phyloP scores from a whole-genome alignment of 2,329 filamentous ascomycete species.

The Fusarium sp. region DNA sequence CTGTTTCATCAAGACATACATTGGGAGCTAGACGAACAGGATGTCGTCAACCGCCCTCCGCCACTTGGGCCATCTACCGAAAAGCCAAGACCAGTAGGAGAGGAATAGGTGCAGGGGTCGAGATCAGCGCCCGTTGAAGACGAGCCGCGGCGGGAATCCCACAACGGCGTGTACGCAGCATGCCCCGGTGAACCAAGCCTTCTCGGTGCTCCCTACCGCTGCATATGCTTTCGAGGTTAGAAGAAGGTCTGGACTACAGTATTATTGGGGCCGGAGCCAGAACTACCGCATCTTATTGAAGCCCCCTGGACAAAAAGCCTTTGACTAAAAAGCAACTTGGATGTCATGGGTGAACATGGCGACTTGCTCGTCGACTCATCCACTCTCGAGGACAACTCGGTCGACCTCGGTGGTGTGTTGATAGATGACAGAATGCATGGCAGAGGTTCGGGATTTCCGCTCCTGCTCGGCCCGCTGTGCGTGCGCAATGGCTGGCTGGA shows the following conservation, averaged over 20 bases:
- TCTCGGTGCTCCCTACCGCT: neutral
- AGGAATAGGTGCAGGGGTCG: conserved; percentile 12
- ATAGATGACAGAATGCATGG: neutral
- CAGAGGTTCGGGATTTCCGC: neutral
- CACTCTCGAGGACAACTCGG: neutral
- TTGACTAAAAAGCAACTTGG: conserved; percentile 9
- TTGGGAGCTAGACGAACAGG: neutral
- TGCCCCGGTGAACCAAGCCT: neutral
- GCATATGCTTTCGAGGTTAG: neutral
- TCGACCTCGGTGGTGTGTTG: neutral
- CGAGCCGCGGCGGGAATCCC: conserved; percentile 9
- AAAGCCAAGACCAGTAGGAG: conserved; percentile 7
- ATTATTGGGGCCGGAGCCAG: neutral
- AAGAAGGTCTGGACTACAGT: neutral
- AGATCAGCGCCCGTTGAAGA: conserved; percentile 17
- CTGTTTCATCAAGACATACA: neutral
- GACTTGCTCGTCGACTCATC: neutral
- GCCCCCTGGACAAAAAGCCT: neutral
- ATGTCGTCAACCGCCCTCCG: neutral
- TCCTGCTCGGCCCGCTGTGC: neutral
- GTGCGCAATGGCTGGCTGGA: conserved; percentile 1
- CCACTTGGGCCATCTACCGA: neutral
- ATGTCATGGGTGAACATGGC: neutral
- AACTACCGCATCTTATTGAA: neutral
- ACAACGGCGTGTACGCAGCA: neutral